phyloP scores from a whole-genome alignment of 257 asterid genomes.

The Paraleonurus japonicus region DNA sequence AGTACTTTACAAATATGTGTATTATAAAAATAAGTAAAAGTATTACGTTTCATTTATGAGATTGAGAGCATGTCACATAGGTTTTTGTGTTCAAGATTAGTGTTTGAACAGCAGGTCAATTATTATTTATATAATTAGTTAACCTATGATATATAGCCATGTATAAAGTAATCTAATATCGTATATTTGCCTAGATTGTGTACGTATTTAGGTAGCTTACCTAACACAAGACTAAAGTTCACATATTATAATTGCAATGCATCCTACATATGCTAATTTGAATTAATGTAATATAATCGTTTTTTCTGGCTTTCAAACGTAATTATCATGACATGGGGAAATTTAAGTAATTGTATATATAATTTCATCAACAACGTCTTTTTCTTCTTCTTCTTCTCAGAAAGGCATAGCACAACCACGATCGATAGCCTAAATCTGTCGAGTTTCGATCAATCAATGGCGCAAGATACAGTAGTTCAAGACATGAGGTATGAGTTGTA shows the following conservation, averaged over 20 bases:
- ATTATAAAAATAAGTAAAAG: no score
- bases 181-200: slow-evolving; percentile 18
- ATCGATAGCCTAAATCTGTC: slow-evolving; percentile 63
- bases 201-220: slow-evolving; percentile 60
- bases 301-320: slow-evolving; percentile 16
- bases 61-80: no score
- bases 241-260: slow-evolving; percentile 25
- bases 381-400: slow-evolving; percentile 41
- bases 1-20: no score
- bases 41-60: no score
- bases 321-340: not conserved
- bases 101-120: slow-evolving; percentile 13
- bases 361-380: no score
- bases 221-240: slow-evolving; percentile 57
- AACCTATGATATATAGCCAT: slow-evolving; percentile 30
- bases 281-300: slow-evolving; percentile 17
- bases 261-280: not conserved
- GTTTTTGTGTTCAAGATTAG: no score
- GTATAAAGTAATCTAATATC: slow-evolving; percentile 11
- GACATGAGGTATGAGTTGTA: slow-evolving; percentile 53
- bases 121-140: not conserved
- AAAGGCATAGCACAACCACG: slow-evolving; percentile 48
- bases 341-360: not conserved
- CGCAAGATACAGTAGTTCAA: slow-evolving; percentile 46
- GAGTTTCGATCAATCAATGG: slow-evolving; percentile 45